Percentiles rank a stretch among this genome's conserved stretches.
Evolutionary conservation across 768 basidiomycete genomes (phyloP).

Genomic region (Boletus barrowsii): DNA sequence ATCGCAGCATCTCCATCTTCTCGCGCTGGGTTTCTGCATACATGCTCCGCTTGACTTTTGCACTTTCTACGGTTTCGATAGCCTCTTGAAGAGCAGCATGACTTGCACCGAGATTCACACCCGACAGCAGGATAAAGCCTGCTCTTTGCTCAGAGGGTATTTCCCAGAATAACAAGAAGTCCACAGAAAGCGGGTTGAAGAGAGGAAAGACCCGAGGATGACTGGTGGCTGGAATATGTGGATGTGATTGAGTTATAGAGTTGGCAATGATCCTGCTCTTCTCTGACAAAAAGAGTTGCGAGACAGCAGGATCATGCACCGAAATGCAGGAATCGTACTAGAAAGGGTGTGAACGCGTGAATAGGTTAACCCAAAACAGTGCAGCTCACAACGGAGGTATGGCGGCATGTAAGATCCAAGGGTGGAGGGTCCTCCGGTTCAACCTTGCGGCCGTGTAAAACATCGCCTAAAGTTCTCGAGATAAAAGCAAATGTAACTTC

Average conservation of each 20-base stretch:
- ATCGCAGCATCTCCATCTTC: constrained; percentile 60
- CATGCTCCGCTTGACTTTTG: constrained; percentile 77
- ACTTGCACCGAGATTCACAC: constrained; percentile 61
- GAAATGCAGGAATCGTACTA: constrained; percentile 16
- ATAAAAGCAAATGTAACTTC: constrained; percentile 51
- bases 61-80: constrained; percentile 55
- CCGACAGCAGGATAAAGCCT: constrained; percentile 60
- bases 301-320: constrained; percentile 20
- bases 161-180: constrained; percentile 76
- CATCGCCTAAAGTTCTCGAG: constrained; percentile 43
- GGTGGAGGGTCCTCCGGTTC: constrained; percentile 47
- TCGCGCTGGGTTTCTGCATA: constrained; percentile 88
- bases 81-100: constrained; percentile 64
- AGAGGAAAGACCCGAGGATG: constrained; percentile 73
- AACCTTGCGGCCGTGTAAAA: constrained; percentile 48
- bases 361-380: neutral
- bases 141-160: constrained; percentile 55
- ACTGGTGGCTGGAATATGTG: constrained; percentile 53
- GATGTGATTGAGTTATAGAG: constrained; percentile 40
- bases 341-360: neutral
- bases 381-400: constrained; percentile 43
- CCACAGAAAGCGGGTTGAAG: constrained; percentile 67
- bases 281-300: constrained; percentile 49
- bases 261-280: constrained; percentile 43
- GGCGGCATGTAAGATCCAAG: constrained; percentile 49